A percentile compares a stretch with the other conserved stretches of the same genome.
Evolutionary conservation across 2,329 filamentous ascomycete genomes (phyloP).

Genomic region (Chrysosporium keratinophilum): DNA sequence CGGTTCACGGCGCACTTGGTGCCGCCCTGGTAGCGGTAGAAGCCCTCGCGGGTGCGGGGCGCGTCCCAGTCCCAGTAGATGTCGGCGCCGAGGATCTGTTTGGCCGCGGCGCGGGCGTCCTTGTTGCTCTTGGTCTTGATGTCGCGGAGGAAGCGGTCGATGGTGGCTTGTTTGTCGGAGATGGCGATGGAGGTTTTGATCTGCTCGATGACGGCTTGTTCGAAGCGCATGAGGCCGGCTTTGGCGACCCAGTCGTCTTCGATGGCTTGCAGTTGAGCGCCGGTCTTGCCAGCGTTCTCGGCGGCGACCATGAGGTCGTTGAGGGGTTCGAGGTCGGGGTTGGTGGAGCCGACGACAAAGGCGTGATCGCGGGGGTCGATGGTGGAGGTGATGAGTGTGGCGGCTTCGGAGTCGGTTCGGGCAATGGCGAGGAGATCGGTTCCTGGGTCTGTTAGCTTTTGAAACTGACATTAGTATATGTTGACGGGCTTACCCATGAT

Average conservation of each 20-base stretch:
- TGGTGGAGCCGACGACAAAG: slow-evolving; percentile 85
- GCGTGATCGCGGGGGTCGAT: slow-evolving; percentile 92
- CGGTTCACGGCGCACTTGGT: slow-evolving; percentile 86
- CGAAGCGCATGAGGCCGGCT: slow-evolving; percentile 76
- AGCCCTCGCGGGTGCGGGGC: slow-evolving; percentile 87
- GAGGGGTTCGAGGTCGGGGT: slow-evolving; percentile 70
- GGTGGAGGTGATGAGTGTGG: slow-evolving; percentile 90
- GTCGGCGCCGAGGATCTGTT: slow-evolving; percentile 64
- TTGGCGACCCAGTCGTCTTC: slow-evolving; percentile 78
- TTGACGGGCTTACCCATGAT: slow-evolving; percentile 65
- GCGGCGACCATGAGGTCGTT: slow-evolving; percentile 85
- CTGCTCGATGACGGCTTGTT: slow-evolving; percentile 74
- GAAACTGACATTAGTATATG: no score
- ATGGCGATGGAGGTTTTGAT: slow-evolving; percentile 55
- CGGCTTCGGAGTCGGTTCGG: slow-evolving; percentile 93
- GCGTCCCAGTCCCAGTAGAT: slow-evolving; percentile 92
- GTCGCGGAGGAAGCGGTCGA: slow-evolving; percentile 55
- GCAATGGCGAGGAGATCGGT: slow-evolving; percentile 82
- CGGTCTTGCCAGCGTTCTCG: slow-evolving; percentile 69
- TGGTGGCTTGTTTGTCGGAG: slow-evolving; percentile 56
- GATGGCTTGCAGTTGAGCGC: slow-evolving; percentile 72
- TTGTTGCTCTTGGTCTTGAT: slow-evolving; percentile 74
- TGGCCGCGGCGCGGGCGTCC: slow-evolving; percentile 72
- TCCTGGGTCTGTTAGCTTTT: slow-evolving; percentile 41
- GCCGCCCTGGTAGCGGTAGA: slow-evolving; percentile 84